A percentile compares a stretch with the other conserved stretches of the same genome.
phyloP scores from a whole-genome alignment of 257 asterid species.

The Fraxinus excelsior region DNA sequence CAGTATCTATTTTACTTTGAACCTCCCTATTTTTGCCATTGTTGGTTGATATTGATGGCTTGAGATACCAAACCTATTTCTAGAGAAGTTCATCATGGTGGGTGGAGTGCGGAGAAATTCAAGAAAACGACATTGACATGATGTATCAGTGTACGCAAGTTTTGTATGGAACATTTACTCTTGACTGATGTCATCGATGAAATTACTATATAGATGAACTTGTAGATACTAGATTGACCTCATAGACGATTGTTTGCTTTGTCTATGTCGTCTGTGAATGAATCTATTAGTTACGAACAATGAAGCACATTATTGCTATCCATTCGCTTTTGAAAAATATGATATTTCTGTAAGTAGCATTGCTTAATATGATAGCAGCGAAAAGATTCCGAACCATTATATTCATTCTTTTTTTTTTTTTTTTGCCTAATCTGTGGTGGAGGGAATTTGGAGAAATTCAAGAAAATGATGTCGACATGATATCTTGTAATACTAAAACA shows the following conservation, averaged over 20 bases:
- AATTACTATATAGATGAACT: background rate
- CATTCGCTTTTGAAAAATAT: background rate
- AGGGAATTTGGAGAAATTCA: constrained; percentile 12
- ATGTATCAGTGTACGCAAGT: constrained; percentile 11
- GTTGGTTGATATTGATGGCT: constrained; percentile 42
- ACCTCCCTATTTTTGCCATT: constrained; percentile 27
- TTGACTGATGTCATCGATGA: background rate
- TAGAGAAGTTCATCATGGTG: constrained; percentile 34
- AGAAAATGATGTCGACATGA: constrained; percentile 52
- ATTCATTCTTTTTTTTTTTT: constrained; percentile 12
- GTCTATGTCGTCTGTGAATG: background rate
- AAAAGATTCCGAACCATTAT: background rate
- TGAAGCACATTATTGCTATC: background rate
- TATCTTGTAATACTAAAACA: constrained; percentile 29
- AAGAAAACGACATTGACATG: constrained; percentile 51
- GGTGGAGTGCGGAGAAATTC: constrained; percentile 32
- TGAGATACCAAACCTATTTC: constrained; percentile 38
- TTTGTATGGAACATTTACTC: too few relatives aligned
- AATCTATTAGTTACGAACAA: background rate
- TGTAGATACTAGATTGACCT: too few relatives aligned
- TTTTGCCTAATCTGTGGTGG: background rate
- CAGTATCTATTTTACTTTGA: constrained; percentile 26
- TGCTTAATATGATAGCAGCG: background rate
- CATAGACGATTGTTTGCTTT: background rate
- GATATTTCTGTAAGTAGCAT: background rate